Conservation (phyloP, 148 eudicot species). For the Agrostemma githago region DNA sequence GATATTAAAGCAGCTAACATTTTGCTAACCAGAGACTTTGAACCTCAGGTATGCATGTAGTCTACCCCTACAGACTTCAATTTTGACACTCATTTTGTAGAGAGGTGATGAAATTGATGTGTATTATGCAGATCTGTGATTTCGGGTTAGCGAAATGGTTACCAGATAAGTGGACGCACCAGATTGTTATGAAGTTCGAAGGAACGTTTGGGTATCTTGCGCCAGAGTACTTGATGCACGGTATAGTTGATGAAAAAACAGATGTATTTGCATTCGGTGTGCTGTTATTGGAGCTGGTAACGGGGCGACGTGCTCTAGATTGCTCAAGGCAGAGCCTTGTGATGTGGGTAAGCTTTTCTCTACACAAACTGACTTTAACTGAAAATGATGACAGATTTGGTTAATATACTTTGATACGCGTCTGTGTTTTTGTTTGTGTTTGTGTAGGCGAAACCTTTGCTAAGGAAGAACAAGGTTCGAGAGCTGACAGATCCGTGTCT, state of each 20-base stretch:
- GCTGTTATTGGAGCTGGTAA: slow-evolving; percentile 70
- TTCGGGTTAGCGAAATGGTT: slow-evolving; percentile 96
- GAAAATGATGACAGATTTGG: no score
- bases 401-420: not conserved
- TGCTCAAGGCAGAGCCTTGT: slow-evolving; percentile 89
- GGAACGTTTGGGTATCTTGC: slow-evolving; percentile 98
- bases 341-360: slow-evolving; percentile 59
- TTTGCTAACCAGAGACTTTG: slow-evolving; percentile 59
- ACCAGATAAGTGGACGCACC: slow-evolving; percentile 92
- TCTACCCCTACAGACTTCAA: no score
- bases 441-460: slow-evolving; percentile 60
- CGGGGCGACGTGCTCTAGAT: slow-evolving; percentile 88
- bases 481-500: slow-evolving; percentile 60
- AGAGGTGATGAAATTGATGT: not conserved
- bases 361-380: no score
- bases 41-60: slow-evolving; percentile 58
- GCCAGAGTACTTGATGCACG: slow-evolving; percentile 92
- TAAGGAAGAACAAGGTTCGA: slow-evolving; percentile 45
- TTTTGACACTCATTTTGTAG: not conserved
- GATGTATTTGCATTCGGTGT: slow-evolving; percentile 90
- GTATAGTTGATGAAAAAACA: slow-evolving; percentile 85
- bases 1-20: slow-evolving; percentile 90
- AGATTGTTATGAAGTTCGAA: slow-evolving; percentile 69
- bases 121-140: slow-evolving; percentile 70
- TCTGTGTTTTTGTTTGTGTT: not conserved